Percentiles rank a stretch among this genome's conserved stretches.
These are phyloP conservation scores for Austroboletus novae-zelandiae DNA, from an alignment of 1,284 basidiomycete species.

Conservation along the genomic window DNA sequence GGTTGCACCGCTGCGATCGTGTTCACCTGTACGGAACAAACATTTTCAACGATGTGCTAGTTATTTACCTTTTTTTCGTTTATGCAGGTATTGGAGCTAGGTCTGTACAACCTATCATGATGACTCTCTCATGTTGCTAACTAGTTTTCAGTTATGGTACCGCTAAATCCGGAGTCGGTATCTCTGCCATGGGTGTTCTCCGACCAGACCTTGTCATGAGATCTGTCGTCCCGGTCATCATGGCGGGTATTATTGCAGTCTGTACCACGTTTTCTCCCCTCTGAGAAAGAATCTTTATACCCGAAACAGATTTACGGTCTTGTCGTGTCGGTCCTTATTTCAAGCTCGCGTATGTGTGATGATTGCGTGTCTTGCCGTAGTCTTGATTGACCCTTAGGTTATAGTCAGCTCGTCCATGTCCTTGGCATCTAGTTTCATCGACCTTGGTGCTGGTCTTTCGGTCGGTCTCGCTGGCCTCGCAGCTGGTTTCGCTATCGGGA, in stretches of 20 bases:
- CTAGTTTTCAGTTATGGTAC: slow-evolving; percentile 76
- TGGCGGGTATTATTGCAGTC: slow-evolving; percentile 99
- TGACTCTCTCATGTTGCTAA: slow-evolving; percentile 3
- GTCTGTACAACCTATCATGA: slow-evolving; percentile 13
- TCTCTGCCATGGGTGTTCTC: slow-evolving; percentile 97
- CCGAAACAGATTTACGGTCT: slow-evolving; percentile 75
- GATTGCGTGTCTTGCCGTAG: slow-evolving; percentile 4
- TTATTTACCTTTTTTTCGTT: background rate
- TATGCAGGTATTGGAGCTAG: slow-evolving; percentile 31
- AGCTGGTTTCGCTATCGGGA: slow-evolving; percentile 90
- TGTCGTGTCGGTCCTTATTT: slow-evolving; percentile 89
- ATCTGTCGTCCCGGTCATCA: slow-evolving; percentile 96
- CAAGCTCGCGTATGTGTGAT: slow-evolving; percentile 64
- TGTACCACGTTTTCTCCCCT: slow-evolving; percentile 3
- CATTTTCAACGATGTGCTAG: background rate
- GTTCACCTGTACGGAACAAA: slow-evolving; percentile 82
- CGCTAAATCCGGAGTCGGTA: slow-evolving; percentile 98
- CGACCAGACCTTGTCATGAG: slow-evolving; percentile 94
- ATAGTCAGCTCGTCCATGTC: slow-evolving; percentile 54
- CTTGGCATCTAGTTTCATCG: slow-evolving; percentile 83
- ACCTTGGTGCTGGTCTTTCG: slow-evolving; percentile 86
- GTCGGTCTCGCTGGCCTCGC: slow-evolving; percentile 89
- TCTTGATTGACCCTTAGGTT: slow-evolving; percentile 33
- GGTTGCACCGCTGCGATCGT: slow-evolving; percentile 96
- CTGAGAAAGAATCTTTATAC: background rate